These are phyloP conservation scores for Piromyces sp. DNA, from an alignment of 192 early-diverging fungal genomes.

Conservation along the genomic window DNA sequence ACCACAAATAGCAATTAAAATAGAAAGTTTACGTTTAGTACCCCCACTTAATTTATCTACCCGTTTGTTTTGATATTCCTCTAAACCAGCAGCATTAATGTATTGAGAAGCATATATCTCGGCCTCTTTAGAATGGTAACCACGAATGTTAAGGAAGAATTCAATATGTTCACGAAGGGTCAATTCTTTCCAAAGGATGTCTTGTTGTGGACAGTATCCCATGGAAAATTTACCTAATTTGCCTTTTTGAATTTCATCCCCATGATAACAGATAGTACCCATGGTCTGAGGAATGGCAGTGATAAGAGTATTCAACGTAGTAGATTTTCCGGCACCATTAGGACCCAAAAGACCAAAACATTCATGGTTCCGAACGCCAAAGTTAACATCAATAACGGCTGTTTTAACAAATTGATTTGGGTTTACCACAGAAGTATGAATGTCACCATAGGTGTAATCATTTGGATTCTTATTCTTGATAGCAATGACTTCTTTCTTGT, in stretches of 20 bases:
- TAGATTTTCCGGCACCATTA: constrained; percentile 7
- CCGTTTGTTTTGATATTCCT: constrained; percentile 5
- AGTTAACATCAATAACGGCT: background rate
- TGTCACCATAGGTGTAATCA: too few relatives aligned
- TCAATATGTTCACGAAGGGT: constrained; percentile 20
- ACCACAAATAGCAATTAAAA: constrained; percentile 6
- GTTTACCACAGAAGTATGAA: too few relatives aligned
- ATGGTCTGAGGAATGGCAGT: background rate
- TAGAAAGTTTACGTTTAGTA: constrained; percentile 4
- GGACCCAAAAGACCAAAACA: constrained; percentile 5
- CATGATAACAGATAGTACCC: background rate
- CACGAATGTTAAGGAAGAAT: constrained; percentile 21
- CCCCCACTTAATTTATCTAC: constrained; percentile 9
- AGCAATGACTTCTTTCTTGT: too few relatives aligned
- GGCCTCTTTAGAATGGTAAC: constrained; percentile 7
- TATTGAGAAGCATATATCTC: constrained; percentile 9
- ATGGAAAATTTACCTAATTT: background rate
- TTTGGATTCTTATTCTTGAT: too few relatives aligned
- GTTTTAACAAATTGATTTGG: too few relatives aligned
- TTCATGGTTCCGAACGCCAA: background rate
- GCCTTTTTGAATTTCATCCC: too few relatives aligned
- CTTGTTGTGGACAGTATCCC: constrained; percentile 21
- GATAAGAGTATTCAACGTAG: background rate
- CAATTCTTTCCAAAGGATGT: constrained; percentile 14
- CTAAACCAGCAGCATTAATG: constrained; percentile 13